Evolutionary conservation across 139 green algal genomes (phyloP), one percentile per base, ranked within the genome.

Genomic region (Pleodorina starrii): DNA sequence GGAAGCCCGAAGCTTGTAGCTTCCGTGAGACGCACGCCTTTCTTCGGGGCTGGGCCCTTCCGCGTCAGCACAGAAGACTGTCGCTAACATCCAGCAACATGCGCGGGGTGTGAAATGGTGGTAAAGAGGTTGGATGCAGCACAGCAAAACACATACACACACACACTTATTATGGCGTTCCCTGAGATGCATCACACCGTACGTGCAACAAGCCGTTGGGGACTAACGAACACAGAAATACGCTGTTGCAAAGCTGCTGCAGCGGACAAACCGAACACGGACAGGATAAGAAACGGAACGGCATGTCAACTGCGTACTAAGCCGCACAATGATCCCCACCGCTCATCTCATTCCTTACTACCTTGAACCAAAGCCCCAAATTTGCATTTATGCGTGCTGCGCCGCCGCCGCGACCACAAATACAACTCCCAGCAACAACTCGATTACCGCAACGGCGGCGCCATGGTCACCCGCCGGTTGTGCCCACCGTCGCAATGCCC

Each of bases 21-120:
- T 73, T 73, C 63, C n/a, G 63, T n/a, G n/a, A 17, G 17, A 17
- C 63, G 27, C 11, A 40, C 63, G 29, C 32, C 35, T 73, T 23
- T 36, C 5, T 73, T 40, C 2, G 27, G 63, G 19, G 63, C 12
- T 36, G 21, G 19, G n/a, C 2, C n/a, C 25, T 66, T 66, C 29
- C 54, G 29, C 54, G 29, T 66, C 2, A 66, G 6, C 29, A 66
- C 54, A 73, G 12, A 73, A 73, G 63, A 40, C n/a, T 36, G 63
- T 73, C 63, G 63, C 19, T 23, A 73, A 73, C 63, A 73, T 73
- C 35, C 63, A 73, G 63, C 63, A 73, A 73, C 29, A 66, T 21
- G 29, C 54, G 9, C 54, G 54, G 21, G 54, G 54, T 32, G 54
- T 23, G 50, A 59, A 73, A 73, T 42, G 63, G 14, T 11, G 11